Percentiles rank a stretch among this genome's conserved stretches.
phyloP scores from a whole-genome alignment of 2,329 filamentous ascomycete genomes.

The Sarocladium strictum region DNA sequence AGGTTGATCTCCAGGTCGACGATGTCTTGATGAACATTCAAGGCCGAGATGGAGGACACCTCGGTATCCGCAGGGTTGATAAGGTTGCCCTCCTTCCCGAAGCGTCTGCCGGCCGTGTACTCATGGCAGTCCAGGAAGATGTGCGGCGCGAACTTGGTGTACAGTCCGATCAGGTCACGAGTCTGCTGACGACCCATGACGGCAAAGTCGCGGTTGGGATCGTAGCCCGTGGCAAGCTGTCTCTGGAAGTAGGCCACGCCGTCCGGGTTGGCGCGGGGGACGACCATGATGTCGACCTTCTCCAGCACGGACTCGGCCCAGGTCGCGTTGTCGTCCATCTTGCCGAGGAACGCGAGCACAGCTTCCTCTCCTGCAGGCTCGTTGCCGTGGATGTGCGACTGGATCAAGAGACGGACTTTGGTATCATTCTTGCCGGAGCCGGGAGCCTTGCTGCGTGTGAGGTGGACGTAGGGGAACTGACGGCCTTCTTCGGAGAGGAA shows the following conservation, averaged over 20 bases:
- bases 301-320: constrained; percentile 23
- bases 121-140: constrained; percentile 26
- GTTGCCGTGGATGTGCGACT: constrained; percentile 21
- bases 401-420: background rate
- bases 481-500: constrained; percentile 20
- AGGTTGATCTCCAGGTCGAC: constrained; percentile 21
- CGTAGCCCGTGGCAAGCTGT: constrained; percentile 19
- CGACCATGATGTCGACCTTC: constrained; percentile 21
- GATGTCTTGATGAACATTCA: constrained; percentile 25
- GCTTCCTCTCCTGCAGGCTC: constrained; percentile 26
- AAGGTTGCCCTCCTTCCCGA: constrained; percentile 18
- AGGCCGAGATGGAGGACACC: constrained; percentile 26
- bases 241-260: constrained; percentile 28
- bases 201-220: constrained; percentile 26
- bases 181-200: constrained; percentile 26
- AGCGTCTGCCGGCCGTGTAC: constrained; percentile 17
- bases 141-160: constrained; percentile 22
- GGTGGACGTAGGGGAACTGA: constrained; percentile 16
- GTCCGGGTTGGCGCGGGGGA: constrained; percentile 26
- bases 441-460: constrained; percentile 6
- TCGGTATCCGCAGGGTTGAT: constrained; percentile 20
- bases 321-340: constrained; percentile 21
- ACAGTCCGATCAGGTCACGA: constrained; percentile 21
- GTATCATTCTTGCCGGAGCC: background rate
- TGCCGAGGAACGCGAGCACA: constrained; percentile 23